Base-by-base conservation (phyloP, 2,329 filamentous ascomycete species). In the Camptophora hylomeconis region DNA sequence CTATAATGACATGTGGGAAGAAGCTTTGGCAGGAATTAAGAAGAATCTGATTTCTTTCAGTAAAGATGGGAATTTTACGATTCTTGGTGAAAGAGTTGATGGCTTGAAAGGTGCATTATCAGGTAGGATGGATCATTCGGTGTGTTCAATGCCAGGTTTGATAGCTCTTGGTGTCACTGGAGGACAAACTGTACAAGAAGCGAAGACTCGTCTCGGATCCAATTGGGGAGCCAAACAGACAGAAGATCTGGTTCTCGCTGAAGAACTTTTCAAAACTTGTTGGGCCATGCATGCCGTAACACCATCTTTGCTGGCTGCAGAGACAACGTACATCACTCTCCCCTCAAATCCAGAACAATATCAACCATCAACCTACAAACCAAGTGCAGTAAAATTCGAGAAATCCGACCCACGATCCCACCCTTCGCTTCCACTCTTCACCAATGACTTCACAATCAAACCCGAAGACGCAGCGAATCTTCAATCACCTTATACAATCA, bases 231-330 rank as follows among this genome's bases (percentile, higher is more conserved):
- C 72, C 41, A 69, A 78, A 50, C 75, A 92, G 45, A 84, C 93
- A 34, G 78, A 80, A 37, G 83, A 95, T 50, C 86, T 98, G 60
- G 58, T 72, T 37, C 72, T 98, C 16, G 84, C 89, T 1, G 73
- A 73, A 40, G 87, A 98, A 60, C 64, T 98, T 32, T 94, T 81
- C 64, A 87, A 93, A 37, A 95, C 89, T 2, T 98, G 89, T 65
- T 94, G 87, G 81, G 86, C 81, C 47, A 98, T 92, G 73, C 98
- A 98, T 61, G 80, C 83, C 50, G 76, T 67, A 45, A 94, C 86
- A 48, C 71, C 75, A 6, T 95, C 89, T 0, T 87, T 86, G 0
- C 70, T 98, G n/a, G 86, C 89, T 0, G 76, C 81, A 1, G 89
- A 98, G 57, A 98, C 98, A 47, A 80, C 83, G 1, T 81, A 92